phyloP scores from a whole-genome alignment of 768 basidiomycete species.

The Mrakia blollopis region DNA sequence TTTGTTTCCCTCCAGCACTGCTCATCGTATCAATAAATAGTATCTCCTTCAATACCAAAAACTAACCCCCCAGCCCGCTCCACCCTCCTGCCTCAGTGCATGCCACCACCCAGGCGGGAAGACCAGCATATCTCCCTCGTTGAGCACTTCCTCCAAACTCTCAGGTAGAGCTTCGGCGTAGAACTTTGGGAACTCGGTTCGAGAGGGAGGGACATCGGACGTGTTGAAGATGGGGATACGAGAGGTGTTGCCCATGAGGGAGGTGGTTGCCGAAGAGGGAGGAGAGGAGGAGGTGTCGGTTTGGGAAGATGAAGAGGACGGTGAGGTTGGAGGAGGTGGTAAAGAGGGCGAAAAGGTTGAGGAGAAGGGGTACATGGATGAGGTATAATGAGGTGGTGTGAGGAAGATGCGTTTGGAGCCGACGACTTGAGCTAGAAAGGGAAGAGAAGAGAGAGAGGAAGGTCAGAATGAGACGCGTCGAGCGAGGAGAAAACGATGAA shows the following conservation, averaged over 20 bases:
- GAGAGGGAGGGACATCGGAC: neutral
- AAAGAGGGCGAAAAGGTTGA: conserved; percentile 20
- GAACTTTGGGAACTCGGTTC: conserved; percentile 10
- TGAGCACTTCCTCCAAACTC: conserved; percentile 29
- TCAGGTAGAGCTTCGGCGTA: conserved; percentile 25
- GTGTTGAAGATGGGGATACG: conserved; percentile 17
- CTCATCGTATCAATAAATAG: too few species aligned
- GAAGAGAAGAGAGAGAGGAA: too few species aligned
- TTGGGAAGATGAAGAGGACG: conserved; percentile 13
- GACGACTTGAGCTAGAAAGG: too few species aligned
- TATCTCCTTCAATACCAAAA: conserved; percentile 29
- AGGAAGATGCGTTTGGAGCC: conserved; percentile 89
- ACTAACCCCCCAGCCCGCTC: conserved; percentile 24
- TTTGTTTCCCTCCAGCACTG: too few species aligned
- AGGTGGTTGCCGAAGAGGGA: conserved; percentile 10
- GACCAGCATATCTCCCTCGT: conserved; percentile 31
- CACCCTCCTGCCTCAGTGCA: conserved; percentile 31
- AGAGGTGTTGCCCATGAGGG: conserved; percentile 29
- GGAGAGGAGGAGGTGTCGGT: conserved; percentile 1
- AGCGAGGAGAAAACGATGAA: too few species aligned
- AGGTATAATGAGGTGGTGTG: conserved; percentile 57
- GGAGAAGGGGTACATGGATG: conserved; percentile 54
- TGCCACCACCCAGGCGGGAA: conserved; percentile 30
- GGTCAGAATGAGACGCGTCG: too few species aligned
- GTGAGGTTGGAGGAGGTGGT: conserved; percentile 4